Evolutionary conservation across 1,284 basidiomycete genomes (phyloP), one percentile per base, ranked within the genome.

Genomic region (Chalciporus sp.): DNA sequence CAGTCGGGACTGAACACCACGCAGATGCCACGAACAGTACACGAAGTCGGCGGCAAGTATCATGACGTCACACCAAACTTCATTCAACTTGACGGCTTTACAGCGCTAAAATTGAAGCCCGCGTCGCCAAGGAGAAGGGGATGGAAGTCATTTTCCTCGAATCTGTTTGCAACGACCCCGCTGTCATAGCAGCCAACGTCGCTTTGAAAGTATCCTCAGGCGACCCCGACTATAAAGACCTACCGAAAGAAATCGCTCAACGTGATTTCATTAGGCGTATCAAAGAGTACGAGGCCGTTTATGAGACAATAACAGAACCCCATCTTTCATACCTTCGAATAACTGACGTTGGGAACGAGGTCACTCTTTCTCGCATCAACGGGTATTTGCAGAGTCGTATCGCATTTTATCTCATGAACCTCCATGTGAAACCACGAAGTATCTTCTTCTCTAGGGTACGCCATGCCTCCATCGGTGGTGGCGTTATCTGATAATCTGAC

Each of bases 331-430:
- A 93, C 72, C 81, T 95, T 60, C 85, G 89, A 60, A 95, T 97
- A 66, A 85, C 86, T 52, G 94, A 97, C 64, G 90, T 97, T 26
- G 94, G 95, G 11, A 84, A 83, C 59, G 87, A 91, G 69, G 94
- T 94, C 44, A 88, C 86, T 1, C 82, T 95, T 57, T 90, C 88
- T 60, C 82, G 86, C 59, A 95, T 95, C 49, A 83, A 94, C 62
- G 94, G 95, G 19, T 99, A 99, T 68, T 76, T 99, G 56, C 94
- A 97, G 69, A 94, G 92, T 78, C 88, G 97, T 35, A 96, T 99
- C 61, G 96, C 94, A 4, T 99, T 98, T 75, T 99, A 97, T 73
- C 79, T 99, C 55, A 98, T 98, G 95, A 99, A 99, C 73, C 73
- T 98, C 63, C 97, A 99, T 70, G 77, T 99, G 59, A 97, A 98